Evolutionary conservation across 306 rosid species (phyloP).

Genomic region (Prunus fruticosa): DNA sequence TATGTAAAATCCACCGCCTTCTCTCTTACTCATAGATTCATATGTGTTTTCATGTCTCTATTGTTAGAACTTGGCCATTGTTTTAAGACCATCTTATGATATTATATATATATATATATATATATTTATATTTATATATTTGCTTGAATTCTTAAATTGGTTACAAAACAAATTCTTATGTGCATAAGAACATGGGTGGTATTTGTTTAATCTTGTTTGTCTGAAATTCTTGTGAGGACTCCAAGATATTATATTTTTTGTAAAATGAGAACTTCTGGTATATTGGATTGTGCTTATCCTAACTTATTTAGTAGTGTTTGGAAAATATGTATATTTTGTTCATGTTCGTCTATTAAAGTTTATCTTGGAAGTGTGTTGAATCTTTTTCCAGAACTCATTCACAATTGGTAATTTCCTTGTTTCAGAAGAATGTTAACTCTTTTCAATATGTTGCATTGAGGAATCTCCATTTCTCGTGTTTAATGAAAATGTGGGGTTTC

Average conservation of each 20-base stretch:
- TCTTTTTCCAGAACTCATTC: not conserved
- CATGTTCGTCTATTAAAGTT: not conserved
- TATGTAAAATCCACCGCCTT: conserved; percentile 40
- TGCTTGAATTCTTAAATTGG: not conserved
- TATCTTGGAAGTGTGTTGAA: not conserved
- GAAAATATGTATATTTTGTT: not conserved
- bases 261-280: not conserved
- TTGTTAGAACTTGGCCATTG: not conserved
- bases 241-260: not conserved
- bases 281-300: not conserved
- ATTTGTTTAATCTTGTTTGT: not conserved
- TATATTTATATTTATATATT: too few species aligned
- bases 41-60: not conserved
- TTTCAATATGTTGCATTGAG: not conserved
- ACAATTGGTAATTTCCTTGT: not conserved
- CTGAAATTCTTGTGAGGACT: not conserved
- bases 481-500: not conserved
- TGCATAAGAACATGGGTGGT: not conserved
- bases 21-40: not conserved
- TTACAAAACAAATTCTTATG: not conserved
- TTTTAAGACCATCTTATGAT: not conserved
- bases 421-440: not conserved
- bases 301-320: not conserved
- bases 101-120: not conserved
- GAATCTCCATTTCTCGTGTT: not conserved